Evolutionary conservation across 2,329 filamentous ascomycete genomes (phyloP), one percentile per base, ranked within the genome.

Genomic region (Exophiala alcalophila): DNA sequence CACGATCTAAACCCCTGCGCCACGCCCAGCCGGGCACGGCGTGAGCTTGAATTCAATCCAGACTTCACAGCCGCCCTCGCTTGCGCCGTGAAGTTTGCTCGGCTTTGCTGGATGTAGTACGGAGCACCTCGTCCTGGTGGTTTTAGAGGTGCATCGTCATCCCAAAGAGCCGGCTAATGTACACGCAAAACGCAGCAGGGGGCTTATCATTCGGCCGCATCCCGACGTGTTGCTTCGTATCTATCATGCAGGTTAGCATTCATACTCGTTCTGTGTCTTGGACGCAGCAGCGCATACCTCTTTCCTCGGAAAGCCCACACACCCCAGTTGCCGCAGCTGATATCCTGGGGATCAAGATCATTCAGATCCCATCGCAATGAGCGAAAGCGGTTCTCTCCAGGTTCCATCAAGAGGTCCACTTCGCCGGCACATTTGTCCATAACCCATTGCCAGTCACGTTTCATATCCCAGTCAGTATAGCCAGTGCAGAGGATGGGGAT

Each of bases 231-330:
- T 11, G 56, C 56, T 49, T 58, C 56, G 28, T 58, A 58, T 40
- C 56, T 57, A 43, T 44, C 19, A 33, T 28, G 30, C 10, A 12
- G 12, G 40, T 53, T 39, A 52, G 46, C 27, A 47, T 40, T 25
- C 23, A 39, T 9, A 15, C 18, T 30, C 25, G 11, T 5, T 10
- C 27, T 15, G 25, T 14, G 18, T n/a, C 5, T 16, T 18, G 3
- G 15, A 5, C 6, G 18, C 8, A 18, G 9, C 8, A 42, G 25
- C 28, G 57, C 78, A 57, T 78, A 96, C 80, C 91, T 84, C 80
- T 98, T 98, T 57, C 92, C 92, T 68, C 92, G 80, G 72, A 98
- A 98, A 10, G 84, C 89, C 88, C 94, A 98, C 2, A 95, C 73
- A 8, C 92, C 92, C 88, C 89, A 98, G 66, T 98, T 98, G 41